Base-by-base conservation (phyloP, 2,329 filamentous ascomycete genomes). In the Cercospora citrullina region DNA sequence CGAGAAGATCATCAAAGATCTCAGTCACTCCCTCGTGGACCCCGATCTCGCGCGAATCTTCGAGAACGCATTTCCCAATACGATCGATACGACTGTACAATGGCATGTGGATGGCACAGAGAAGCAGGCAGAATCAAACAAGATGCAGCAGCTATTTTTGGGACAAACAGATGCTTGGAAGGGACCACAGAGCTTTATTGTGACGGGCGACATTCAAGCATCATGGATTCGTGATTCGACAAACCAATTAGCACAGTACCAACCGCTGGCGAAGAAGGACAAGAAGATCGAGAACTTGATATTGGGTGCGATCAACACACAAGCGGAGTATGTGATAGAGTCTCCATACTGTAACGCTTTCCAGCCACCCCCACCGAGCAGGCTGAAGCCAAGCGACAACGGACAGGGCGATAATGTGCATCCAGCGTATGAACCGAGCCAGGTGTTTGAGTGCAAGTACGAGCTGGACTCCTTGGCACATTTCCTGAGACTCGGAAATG, bases 281-380 rank as follows among this genome's bases (percentile, higher is more conserved):
- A 87, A 88, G 45, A 86, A 86, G 51, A 89, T 99, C 61, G 88
- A 90, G 77, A 90, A 87, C 70, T 83, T 99, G 63, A 93, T 99
- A 28, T 83, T 96, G 1, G 95, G 95, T 23, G 94, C 94, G 51
- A 97, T 98, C 81, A 96, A 97, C 79, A 98, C 95, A 0, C 95
- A 99, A 80, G 87, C 92, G 16, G 94, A 98, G 79, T 98, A 93
- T 76, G 92, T 99, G 51, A 97, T 98, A 70, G 88, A 92, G 75
- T 93, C 91, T 1, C 95, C 95, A 0, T 99, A 98, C 82, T 99
- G 95, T 85, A 98, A 99, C 79, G 95, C 95, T 18, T 99, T 98
- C 80, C 95, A 99, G 78, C 94, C 95, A 4, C 95, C 95, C 0
- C 90, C 92, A 2, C 92, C 93, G 6, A 94, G 92, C 71, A 87